Evolutionary conservation across 371 early-diverging fungal species (phyloP), one percentile per base, ranked within the genome.

Genomic region (Chytridium lagenaria): DNA sequence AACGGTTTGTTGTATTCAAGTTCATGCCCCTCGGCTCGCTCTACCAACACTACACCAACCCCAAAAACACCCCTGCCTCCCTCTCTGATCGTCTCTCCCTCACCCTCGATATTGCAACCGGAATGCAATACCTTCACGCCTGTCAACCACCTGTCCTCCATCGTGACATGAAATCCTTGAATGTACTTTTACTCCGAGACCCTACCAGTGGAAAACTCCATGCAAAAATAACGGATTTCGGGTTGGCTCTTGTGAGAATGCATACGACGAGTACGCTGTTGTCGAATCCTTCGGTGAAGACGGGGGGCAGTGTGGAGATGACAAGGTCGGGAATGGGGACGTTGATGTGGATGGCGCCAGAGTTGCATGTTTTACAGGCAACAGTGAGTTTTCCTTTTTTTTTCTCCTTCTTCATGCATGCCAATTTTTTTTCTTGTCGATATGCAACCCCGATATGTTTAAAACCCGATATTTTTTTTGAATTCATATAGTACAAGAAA

Each of bases 191-290:
- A 26, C 10, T 26, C 7, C 7, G 22, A 10, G 26, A 30, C 10
- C 15, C 7, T 7, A 26, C 26, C 26, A 23, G 57, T 5, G n/a
- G n/a, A n/a, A n/a, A n/a, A n/a, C 26, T 57, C 26, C 57, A 23
- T 30, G 57, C 57, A 5, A 57, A 57, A 26, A 30, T 57, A 7
- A 57, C 57, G 57, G 57, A 57, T 30, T 57, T 57, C 26, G 57
- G 57, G 57, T 30, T 57, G 26, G 57, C 57, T 5, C 26, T 57
- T 30, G 57, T 57, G 26, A n/a, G n/a, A n/a, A 57, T 15, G 7
- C 15, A 7, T 30, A 10, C 26, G 7, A 30, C 57, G 7, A 30
- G 57, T 26, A 57, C 57, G 26, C 57, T 15, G 57, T 5, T 57
- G 57, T 57, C 19, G 44, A 44, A 44, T 44, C 7, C 44, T 19